A percentile compares a stretch with the other conserved stretches of the same genome.
Conservation (phyloP, 192 early-diverging fungal genomes). For the Rhizophagus sp. region DNA sequence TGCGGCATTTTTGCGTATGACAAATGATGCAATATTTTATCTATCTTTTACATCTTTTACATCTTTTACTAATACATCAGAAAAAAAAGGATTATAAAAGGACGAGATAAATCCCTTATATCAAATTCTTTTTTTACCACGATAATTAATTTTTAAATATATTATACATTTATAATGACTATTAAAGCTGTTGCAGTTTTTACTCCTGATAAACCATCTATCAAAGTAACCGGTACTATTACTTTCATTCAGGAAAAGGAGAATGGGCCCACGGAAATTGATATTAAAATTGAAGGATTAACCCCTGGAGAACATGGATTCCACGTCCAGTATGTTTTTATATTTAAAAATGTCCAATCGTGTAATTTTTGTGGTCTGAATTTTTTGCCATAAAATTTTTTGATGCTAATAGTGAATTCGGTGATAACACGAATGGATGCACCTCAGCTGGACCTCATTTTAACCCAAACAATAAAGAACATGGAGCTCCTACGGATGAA, state of each 20-base stretch:
- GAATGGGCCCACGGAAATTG: conserved; percentile 57
- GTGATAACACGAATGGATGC: conserved; percentile 84
- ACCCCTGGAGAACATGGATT: conserved; percentile 79
- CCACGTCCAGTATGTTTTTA: conserved; percentile 70
- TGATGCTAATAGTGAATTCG: conserved; percentile 56
- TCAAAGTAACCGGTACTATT: conserved; percentile 65
- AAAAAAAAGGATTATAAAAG: background rate
- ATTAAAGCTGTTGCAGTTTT: background rate
- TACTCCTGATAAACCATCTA: background rate
- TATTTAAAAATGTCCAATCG: background rate
- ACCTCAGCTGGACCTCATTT: conserved; percentile 85
- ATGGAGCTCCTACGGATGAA: conserved; percentile 72
- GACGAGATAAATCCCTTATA: background rate
- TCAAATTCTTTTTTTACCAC: background rate
- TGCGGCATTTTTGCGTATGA: background rate
- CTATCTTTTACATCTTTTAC: no score
- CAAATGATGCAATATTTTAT: background rate
- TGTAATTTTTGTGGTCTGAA: background rate
- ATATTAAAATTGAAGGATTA: conserved; percentile 63
- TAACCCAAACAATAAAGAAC: conserved; percentile 76
- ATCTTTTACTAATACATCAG: background rate
- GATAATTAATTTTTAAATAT: background rate
- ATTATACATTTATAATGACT: background rate
- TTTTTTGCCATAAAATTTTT: background rate
- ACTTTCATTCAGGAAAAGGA: conserved; percentile 66